These are phyloP conservation scores for Chaetomium sp. DNA, from an alignment of 2,329 filamentous ascomycete genomes.

Conservation along the genomic window DNA sequence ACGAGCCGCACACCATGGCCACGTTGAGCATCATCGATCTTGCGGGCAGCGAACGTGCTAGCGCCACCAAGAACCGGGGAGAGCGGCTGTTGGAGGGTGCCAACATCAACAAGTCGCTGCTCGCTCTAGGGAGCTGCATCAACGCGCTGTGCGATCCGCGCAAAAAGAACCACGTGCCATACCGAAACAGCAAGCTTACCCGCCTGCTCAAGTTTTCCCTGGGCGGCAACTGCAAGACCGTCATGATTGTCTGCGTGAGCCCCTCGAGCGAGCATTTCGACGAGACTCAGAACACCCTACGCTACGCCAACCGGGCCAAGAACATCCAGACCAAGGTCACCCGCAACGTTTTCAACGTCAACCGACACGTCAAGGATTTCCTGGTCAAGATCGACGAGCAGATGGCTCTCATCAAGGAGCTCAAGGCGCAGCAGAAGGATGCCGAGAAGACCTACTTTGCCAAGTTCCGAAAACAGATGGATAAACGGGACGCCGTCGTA, in stretches of 20 bases:
- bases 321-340: slow-evolving; percentile 99
- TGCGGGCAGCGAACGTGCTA: slow-evolving; percentile 92
- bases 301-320: slow-evolving; percentile 97
- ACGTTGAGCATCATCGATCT: slow-evolving; percentile 98
- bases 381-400: slow-evolving; percentile 99
- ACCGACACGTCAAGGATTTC: slow-evolving; percentile 98
- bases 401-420: slow-evolving; percentile 92
- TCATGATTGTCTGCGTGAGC: slow-evolving; percentile 99
- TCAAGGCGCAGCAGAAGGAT: slow-evolving; percentile 90
- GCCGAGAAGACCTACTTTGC: slow-evolving; percentile 77
- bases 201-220: slow-evolving; percentile 94
- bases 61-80: slow-evolving; percentile 93
- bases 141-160: slow-evolving; percentile 94
- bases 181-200: slow-evolving; percentile 96
- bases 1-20: slow-evolving; percentile 96
- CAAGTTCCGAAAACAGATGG: slow-evolving; percentile 88
- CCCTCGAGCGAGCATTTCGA: slow-evolving; percentile 96
- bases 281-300: slow-evolving; percentile 95
- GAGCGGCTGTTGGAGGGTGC: slow-evolving; percentile 90
- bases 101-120: slow-evolving; percentile 98
- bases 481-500: slow-evolving; percentile 76
- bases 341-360: slow-evolving; percentile 98
- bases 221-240: slow-evolving; percentile 96
- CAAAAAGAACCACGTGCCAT: slow-evolving; percentile 91
- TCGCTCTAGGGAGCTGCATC: slow-evolving; percentile 95